Percentiles rank a stretch among this genome's conserved stretches.
These are phyloP conservation scores for Santalum album DNA, from an alignment of 164 flowering plant genomes.

Conservation along the genomic window DNA sequence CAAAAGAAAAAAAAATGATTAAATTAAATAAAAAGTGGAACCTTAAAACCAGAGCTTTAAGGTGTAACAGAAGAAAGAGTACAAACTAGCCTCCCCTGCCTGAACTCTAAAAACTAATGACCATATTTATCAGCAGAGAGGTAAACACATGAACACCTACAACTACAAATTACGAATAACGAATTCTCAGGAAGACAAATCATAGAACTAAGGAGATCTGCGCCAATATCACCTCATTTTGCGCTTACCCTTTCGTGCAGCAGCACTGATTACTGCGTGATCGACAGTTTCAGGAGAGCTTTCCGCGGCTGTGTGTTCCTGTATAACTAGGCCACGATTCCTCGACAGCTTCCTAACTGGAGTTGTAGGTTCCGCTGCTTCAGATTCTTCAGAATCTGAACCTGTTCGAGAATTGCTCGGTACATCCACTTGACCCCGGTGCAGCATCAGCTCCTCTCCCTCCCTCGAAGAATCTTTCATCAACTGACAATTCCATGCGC, in stretches of 20 bases:
- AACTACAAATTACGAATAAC: too few relatives aligned
- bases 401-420: constrained; percentile 11
- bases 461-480: constrained; percentile 22
- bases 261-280: constrained; percentile 13
- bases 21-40: too few relatives aligned
- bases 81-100: too few relatives aligned
- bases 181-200: too few relatives aligned
- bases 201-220: too few relatives aligned
- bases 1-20: too few relatives aligned
- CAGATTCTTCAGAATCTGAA: constrained; percentile 9
- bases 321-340: constrained; percentile 45
- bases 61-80: too few relatives aligned
- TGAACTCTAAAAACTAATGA: too few relatives aligned
- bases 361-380: constrained; percentile 25
- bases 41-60: too few relatives aligned
- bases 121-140: too few relatives aligned
- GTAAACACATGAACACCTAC: too few relatives aligned
- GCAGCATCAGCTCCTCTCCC: constrained; percentile 45
- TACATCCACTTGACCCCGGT: constrained; percentile 16
- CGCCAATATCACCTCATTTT: too few relatives aligned
- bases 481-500: constrained; percentile 14
- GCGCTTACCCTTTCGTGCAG: constrained; percentile 43
- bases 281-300: constrained; percentile 44
- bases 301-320: constrained; percentile 46
- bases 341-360: constrained; percentile 50